Evolutionary conservation across 768 basidiomycete species (phyloP).

Genomic region (Steccherinum ochraceum): DNA sequence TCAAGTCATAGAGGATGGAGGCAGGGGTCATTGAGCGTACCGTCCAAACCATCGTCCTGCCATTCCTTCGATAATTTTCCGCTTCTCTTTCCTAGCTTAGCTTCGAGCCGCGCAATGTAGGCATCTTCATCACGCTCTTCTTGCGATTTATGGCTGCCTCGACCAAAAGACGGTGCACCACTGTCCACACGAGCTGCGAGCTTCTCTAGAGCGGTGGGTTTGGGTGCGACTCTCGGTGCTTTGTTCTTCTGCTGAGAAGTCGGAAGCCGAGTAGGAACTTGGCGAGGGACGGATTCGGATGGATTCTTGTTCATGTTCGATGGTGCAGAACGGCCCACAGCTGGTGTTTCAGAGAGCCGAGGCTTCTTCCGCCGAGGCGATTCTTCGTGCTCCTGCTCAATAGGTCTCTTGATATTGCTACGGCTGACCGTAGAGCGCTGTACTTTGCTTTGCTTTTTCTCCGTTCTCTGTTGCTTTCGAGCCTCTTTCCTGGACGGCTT

Average conservation of each 20-base stretch:
- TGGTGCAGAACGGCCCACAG: neutral
- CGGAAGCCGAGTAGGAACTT: too few species aligned
- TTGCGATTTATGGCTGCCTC: slow-evolving; percentile 17
- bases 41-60: slow-evolving; percentile 80
- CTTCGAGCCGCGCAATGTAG: slow-evolving; percentile 81
- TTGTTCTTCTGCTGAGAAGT: slow-evolving; percentile 5
- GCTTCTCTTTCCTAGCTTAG: slow-evolving; percentile 45
- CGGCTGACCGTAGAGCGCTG: slow-evolving; percentile 35
- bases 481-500: slow-evolving; percentile 49
- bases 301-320: neutral
- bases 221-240: slow-evolving; percentile 8
- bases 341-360: slow-evolving; percentile 21
- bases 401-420: slow-evolving; percentile 30
- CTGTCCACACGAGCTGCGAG: slow-evolving; percentile 17
- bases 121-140: slow-evolving; percentile 69
- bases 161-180: neutral
- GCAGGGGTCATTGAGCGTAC: too few species aligned
- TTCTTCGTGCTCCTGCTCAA: slow-evolving; percentile 38
- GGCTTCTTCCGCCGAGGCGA: slow-evolving; percentile 46
- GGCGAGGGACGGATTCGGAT: neutral
- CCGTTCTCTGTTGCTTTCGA: slow-evolving; percentile 55
- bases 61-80: slow-evolving; percentile 36
- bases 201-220: slow-evolving; percentile 30
- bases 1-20: slow-evolving; percentile 2
- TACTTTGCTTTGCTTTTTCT: slow-evolving; percentile 58